Evolutionary conservation across 1,284 basidiomycete genomes (phyloP).

Genomic region (Trichosporon asahii): DNA sequence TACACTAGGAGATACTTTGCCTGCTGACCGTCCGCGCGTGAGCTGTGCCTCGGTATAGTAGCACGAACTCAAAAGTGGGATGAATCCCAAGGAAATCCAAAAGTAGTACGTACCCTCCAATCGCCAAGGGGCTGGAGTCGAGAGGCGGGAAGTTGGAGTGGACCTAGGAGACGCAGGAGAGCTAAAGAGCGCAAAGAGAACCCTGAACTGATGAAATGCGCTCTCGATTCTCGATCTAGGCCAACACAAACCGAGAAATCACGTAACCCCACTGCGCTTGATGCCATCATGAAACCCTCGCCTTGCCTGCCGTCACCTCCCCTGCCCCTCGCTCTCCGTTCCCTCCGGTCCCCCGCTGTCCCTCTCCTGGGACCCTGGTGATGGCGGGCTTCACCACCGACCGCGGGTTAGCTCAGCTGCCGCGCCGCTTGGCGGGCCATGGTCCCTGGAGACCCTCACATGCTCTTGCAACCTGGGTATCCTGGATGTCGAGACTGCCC

Average conservation of each 20-base stretch:
- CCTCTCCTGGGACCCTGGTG: background rate
- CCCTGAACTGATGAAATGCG: constrained; percentile 10
- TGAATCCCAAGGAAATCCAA: background rate
- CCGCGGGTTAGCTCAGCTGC: background rate
- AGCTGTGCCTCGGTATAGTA: constrained; percentile 3
- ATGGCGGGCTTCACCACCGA: constrained; percentile 4
- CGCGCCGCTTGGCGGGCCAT: background rate
- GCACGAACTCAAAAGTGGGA: background rate
- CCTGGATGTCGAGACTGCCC: constrained; percentile 5
- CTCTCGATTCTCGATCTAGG: constrained; percentile 10
- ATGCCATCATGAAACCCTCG: constrained; percentile 11
- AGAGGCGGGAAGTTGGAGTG: constrained; percentile 7
- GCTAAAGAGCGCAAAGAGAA: background rate
- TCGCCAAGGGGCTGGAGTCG: constrained; percentile 6
- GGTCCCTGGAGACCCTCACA: background rate
- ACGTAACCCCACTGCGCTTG: constrained; percentile 10
- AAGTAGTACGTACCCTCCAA: constrained; percentile 1
- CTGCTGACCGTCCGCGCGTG: background rate
- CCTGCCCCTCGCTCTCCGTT: background rate
- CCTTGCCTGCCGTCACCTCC: constrained; percentile 1
- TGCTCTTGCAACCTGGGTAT: constrained; percentile 2
- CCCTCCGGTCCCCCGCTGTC: background rate
- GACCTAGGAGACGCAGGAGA: background rate
- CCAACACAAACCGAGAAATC: constrained; percentile 9
- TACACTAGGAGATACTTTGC: background rate